Evolutionary conservation across 2,329 filamentous ascomycete species (phyloP).

Genomic region (Fusarium sp.): DNA sequence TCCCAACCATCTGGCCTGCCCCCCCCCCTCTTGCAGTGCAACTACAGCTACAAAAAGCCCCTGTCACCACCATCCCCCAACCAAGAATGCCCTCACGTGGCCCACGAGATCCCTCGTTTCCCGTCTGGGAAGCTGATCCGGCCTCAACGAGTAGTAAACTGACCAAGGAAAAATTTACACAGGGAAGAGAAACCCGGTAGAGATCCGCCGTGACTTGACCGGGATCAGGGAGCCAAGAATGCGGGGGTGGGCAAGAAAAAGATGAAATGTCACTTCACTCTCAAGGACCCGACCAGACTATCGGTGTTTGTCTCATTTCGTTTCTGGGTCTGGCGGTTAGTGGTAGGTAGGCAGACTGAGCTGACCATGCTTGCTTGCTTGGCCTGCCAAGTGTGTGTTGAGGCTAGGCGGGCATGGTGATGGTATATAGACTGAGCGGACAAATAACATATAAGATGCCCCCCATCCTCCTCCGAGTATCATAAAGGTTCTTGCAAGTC

Average conservation of each 20-base stretch:
- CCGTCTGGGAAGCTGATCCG: constrained; percentile 41
- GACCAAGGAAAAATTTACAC: constrained; percentile 23
- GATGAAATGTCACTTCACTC: no score
- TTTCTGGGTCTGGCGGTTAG: constrained; percentile 15
- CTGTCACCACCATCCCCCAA: constrained; percentile 12
- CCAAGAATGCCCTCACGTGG: constrained; percentile 30
- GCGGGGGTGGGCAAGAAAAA: constrained; percentile 19
- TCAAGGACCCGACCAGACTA: not conserved
- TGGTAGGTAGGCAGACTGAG: not conserved
- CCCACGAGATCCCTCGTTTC: constrained; percentile 34
- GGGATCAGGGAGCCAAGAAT: constrained; percentile 28
- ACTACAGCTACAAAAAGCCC: constrained; percentile 12
- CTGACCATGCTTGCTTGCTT: not conserved
- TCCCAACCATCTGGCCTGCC: constrained; percentile 27
- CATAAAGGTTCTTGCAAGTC: constrained; percentile 10
- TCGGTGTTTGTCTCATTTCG: constrained; percentile 8
- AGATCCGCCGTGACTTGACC: not conserved
- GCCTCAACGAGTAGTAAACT: constrained; percentile 10
- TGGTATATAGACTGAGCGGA: constrained; percentile 2
- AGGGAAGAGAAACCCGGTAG: no score
- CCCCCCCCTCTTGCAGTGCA: constrained; percentile 17
- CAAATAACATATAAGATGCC: constrained; percentile 20
- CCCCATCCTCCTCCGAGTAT: constrained; percentile 7
- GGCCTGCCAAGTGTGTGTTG: constrained; percentile 12
- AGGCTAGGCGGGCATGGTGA: constrained; percentile 23